Percentiles rank a stretch among this genome's conserved stretches.
phyloP scores from a whole-genome alignment of 768 basidiomycete genomes.

The Boletus pseudopeckii region DNA sequence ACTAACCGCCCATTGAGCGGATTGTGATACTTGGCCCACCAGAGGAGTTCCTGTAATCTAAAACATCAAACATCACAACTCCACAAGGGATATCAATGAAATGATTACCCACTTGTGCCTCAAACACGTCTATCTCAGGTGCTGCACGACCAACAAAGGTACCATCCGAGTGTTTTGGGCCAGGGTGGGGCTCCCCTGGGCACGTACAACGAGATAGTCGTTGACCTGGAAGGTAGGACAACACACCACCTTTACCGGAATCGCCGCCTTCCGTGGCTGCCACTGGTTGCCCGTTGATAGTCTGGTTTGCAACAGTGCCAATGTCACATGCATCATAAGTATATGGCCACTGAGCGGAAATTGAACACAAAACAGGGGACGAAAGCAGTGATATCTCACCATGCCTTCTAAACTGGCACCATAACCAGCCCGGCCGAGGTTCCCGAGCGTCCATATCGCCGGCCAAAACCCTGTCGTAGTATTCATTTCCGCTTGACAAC shows the following conservation, averaged over 20 bases:
- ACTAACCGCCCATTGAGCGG: conserved; percentile 78
- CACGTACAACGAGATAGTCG: conserved; percentile 86
- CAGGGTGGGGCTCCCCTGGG: conserved; percentile 75
- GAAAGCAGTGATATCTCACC: conserved; percentile 26
- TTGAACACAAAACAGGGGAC: not conserved
- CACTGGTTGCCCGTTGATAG: conserved; percentile 61
- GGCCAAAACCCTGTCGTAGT: conserved; percentile 43
- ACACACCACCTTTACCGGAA: conserved; percentile 34
- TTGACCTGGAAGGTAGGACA: conserved; percentile 82
- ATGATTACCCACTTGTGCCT: conserved; percentile 53
- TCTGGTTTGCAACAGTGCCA: conserved; percentile 81
- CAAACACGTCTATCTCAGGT: conserved; percentile 90
- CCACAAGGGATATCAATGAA: conserved; percentile 10
- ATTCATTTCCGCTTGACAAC: conserved; percentile 1
- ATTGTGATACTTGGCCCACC: conserved; percentile 70
- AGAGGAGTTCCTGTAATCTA: conserved; percentile 48
- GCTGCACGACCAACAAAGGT: conserved; percentile 77
- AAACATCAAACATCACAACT: conserved; percentile 19
- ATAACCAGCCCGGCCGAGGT: conserved; percentile 61
- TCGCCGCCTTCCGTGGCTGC: conserved; percentile 64
- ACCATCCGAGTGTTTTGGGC: conserved; percentile 71
- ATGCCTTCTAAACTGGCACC: conserved; percentile 60
- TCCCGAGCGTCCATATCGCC: conserved; percentile 59
- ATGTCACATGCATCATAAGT: conserved; percentile 76
- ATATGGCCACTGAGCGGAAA: conserved; percentile 54